A percentile compares a stretch with the other conserved stretches of the same genome.
Conservation (phyloP, 2,329 filamentous ascomycete genomes). For the Fusarium sp. region DNA sequence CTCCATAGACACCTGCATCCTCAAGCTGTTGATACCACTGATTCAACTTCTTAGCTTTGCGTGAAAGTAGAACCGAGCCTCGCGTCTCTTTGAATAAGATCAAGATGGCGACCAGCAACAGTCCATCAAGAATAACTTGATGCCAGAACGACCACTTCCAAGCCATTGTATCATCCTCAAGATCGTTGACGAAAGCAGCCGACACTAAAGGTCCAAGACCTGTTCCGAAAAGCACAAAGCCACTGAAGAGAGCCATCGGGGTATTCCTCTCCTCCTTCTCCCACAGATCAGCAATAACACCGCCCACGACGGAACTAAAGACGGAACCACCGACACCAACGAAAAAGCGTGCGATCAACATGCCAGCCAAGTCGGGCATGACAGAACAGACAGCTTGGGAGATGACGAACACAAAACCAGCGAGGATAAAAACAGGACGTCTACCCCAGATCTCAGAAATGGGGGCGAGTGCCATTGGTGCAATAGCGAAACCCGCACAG, state of each 20-base stretch:
- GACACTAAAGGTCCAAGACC: slow-evolving; percentile 80
- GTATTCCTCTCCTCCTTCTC: slow-evolving; percentile 82
- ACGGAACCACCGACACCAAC: slow-evolving; percentile 80
- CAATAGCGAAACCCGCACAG: slow-evolving; percentile 81
- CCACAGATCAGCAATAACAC: slow-evolving; percentile 89
- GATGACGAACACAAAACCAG: slow-evolving; percentile 76
- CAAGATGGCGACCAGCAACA: slow-evolving; percentile 69
- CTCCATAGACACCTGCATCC: slow-evolving; percentile 64
- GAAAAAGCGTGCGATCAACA: slow-evolving; percentile 80
- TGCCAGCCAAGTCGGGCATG: slow-evolving; percentile 74
- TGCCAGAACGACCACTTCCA: slow-evolving; percentile 95
- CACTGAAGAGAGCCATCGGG: slow-evolving; percentile 91
- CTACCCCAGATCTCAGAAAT: slow-evolving; percentile 90
- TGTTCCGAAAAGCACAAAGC: slow-evolving; percentile 79
- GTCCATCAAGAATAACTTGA: slow-evolving; percentile 76
- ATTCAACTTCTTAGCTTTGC: slow-evolving; percentile 80
- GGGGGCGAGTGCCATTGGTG: slow-evolving; percentile 89
- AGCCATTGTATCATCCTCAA: slow-evolving; percentile 53
- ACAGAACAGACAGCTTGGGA: slow-evolving; percentile 80
- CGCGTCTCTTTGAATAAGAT: slow-evolving; percentile 84
- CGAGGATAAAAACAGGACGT: slow-evolving; percentile 80
- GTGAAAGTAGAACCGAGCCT: slow-evolving; percentile 80
- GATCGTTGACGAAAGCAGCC: slow-evolving; percentile 73
- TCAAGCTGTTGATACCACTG: slow-evolving; percentile 82
- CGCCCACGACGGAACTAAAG: slow-evolving; percentile 92